Percentiles rank a stretch among this genome's conserved stretches.
Evolutionary conservation across 2,329 filamentous ascomycete species (phyloP).

Genomic region (Talaromyces atroroseus): DNA sequence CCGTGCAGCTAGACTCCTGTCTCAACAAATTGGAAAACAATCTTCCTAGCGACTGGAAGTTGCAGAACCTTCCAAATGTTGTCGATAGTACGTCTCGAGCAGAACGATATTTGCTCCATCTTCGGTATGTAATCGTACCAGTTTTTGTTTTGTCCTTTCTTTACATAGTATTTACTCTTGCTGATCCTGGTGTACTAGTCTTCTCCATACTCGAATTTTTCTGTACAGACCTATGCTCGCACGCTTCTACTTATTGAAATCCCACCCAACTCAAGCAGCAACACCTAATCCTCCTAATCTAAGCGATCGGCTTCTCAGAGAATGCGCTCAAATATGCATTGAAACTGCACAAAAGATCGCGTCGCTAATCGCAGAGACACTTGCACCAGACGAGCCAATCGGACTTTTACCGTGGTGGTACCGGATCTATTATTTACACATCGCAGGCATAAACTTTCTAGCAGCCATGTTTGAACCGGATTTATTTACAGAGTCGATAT

Average conservation of each 20-base stretch:
- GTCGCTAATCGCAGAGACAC: constrained; percentile 14
- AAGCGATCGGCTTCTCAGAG: constrained; percentile 16
- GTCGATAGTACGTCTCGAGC: constrained; percentile 9
- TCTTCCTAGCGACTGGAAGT: constrained; percentile 14
- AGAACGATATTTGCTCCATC: constrained; percentile 15
- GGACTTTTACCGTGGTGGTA: constrained; percentile 19
- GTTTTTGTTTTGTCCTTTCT: neutral
- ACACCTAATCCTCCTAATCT: constrained; percentile 4
- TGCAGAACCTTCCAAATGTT: constrained; percentile 10
- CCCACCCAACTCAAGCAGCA: neutral
- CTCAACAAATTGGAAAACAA: constrained; percentile 17
- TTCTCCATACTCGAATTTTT: constrained; percentile 16
- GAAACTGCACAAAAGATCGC: constrained; percentile 16
- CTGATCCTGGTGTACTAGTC: constrained; percentile 8
- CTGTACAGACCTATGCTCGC: constrained; percentile 18
- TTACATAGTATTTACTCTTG: neutral
- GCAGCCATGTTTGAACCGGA: constrained; percentile 21
- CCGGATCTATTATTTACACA: constrained; percentile 20
- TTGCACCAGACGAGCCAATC: constrained; percentile 14
- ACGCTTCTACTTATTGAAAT: constrained; percentile 15
- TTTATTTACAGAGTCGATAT: constrained; percentile 22
- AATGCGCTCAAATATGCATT: constrained; percentile 17
- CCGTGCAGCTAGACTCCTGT: constrained; percentile 16
- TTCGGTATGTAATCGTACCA: constrained; percentile 14
- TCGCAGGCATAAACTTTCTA: constrained; percentile 17